Conservation (phyloP, 805 yeast genomes). For the Tanozyma kutaoensis region DNA sequence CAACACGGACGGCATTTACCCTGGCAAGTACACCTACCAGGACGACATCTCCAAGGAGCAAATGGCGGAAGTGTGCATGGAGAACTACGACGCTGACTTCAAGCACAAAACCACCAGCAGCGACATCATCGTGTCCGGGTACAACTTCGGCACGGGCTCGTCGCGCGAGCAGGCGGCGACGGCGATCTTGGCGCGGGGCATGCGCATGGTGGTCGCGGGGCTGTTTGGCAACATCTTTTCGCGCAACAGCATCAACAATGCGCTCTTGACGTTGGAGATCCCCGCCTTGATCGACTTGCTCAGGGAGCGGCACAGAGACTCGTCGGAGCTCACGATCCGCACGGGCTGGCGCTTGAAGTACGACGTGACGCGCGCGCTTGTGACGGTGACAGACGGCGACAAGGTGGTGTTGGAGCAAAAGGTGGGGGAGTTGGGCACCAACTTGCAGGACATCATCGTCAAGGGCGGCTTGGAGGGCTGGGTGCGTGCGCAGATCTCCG, state of each 20-base stretch:
- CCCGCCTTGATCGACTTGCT: constrained; percentile 74
- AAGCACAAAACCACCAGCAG: constrained; percentile 68
- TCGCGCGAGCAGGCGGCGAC: constrained; percentile 99
- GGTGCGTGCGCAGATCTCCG: no score
- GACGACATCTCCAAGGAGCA: constrained; percentile 90
- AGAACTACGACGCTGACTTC: constrained; percentile 90
- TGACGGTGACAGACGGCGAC: constrained; percentile 58
- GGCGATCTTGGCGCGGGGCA: constrained; percentile 88
- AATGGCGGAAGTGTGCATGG: constrained; percentile 99
- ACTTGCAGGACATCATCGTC: constrained; percentile 91
- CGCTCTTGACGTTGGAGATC: constrained; percentile 82
- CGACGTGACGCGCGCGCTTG: constrained; percentile 82
- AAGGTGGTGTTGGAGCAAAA: constrained; percentile 58
- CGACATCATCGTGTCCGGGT: constrained; percentile 87
- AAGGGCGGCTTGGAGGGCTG: constrained; percentile 98
- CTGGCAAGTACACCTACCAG: constrained; percentile 97
- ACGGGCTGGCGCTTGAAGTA: constrained; percentile 89
- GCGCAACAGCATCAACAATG: constrained; percentile 93
- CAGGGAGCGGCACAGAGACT: constrained; percentile 46
- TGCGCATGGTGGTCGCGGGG: constrained; percentile 88
- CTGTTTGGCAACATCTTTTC: constrained; percentile 95
- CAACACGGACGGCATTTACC: constrained; percentile 97
- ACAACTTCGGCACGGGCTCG: constrained; percentile 96
- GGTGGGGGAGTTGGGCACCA: constrained; percentile 92
- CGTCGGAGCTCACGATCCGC: constrained; percentile 72